Evolutionary conservation across 805 yeast genomes (phyloP).

Genomic region (Metschnikowia koreensis): DNA sequence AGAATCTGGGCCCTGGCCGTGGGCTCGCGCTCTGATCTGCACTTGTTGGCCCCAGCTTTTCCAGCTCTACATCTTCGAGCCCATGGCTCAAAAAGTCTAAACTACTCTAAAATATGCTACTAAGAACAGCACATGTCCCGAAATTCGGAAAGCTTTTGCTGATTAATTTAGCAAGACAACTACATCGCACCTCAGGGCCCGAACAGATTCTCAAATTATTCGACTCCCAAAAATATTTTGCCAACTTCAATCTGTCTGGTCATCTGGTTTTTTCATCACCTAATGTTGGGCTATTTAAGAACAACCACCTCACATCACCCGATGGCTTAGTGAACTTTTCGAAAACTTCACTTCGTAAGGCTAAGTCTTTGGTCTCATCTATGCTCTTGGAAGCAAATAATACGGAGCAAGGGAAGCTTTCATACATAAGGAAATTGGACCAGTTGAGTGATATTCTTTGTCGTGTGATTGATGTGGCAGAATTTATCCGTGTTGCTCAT

Average conservation of each 20-base stretch:
- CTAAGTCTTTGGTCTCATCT: conserved; percentile 57
- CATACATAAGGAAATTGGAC: conserved; percentile 67
- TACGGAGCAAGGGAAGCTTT: conserved; percentile 43
- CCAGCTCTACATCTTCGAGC: neutral
- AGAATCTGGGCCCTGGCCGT: neutral
- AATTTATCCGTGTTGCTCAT: conserved; percentile 84
- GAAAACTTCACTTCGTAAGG: conserved; percentile 57
- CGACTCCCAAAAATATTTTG: conserved; percentile 61
- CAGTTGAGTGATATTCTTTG: conserved; percentile 85
- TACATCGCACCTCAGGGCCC: conserved; percentile 14
- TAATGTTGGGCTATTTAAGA: conserved; percentile 58
- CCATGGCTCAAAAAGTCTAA: neutral
- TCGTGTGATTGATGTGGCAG: conserved; percentile 90
- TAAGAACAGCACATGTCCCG: neutral
- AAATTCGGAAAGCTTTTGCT: neutral
- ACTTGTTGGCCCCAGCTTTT: neutral
- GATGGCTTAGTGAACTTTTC: conserved; percentile 70
- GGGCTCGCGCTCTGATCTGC: neutral
- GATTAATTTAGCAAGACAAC: neutral
- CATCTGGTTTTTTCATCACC: conserved; percentile 15
- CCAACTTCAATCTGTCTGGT: conserved; percentile 41
- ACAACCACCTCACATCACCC: conserved; percentile 67
- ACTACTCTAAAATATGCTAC: neutral
- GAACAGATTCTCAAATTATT: conserved; percentile 49
- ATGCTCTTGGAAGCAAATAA: conserved; percentile 43